Base-by-base conservation (phyloP, 1,139 yeast species). In the Pichia cactophila region DNA sequence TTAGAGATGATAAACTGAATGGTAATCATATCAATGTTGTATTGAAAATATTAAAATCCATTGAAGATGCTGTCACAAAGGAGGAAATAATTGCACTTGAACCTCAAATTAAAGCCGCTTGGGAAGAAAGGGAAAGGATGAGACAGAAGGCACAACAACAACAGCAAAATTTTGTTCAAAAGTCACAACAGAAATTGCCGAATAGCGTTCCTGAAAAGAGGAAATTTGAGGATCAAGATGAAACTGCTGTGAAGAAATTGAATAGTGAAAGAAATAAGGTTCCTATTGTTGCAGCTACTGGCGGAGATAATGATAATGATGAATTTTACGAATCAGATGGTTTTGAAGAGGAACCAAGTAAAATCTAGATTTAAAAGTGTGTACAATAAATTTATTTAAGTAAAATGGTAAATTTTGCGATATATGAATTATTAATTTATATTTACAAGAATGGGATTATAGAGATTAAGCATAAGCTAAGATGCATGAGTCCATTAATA, bases 1-100 rank as follows among this genome's bases (percentile, higher is more conserved):
- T 92, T 66, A 75, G 99, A 63, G 96, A 92, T 66, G 99, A 94
- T 64, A 94, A 94, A 63, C 68, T 78, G 26, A 84, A 86, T 61
- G 97, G 95, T 11, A 94, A 94, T 64, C 96, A 88, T 65, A 66
- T 81, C 5, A 71, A 82, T 20, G 88, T 86, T 23, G 96, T 89
- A 14, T 81, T 80, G 51, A 90, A 85, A 61, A 90, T 92, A 42
- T 68, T 90, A 47, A 80, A 82, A 54, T 84, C 95, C 63, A 92
- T 94, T 45, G 78, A 80, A 56, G 98, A 92, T 66, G 86, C 94
- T 1, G 96, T 92, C 2, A 73, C 80, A 20, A 81, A 85, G 56
- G 85, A 86, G 50, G 96, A 90, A 57, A 70, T 92, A 41, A 69
- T 78, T 9, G 77, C 71, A 26, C 66, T 73, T 2, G 72, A 74